Percentiles rank a stretch among this genome's conserved stretches.
These are phyloP conservation scores for Amanita fuliginea DNA, from an alignment of 768 basidiomycete species.

Conservation along the genomic window DNA sequence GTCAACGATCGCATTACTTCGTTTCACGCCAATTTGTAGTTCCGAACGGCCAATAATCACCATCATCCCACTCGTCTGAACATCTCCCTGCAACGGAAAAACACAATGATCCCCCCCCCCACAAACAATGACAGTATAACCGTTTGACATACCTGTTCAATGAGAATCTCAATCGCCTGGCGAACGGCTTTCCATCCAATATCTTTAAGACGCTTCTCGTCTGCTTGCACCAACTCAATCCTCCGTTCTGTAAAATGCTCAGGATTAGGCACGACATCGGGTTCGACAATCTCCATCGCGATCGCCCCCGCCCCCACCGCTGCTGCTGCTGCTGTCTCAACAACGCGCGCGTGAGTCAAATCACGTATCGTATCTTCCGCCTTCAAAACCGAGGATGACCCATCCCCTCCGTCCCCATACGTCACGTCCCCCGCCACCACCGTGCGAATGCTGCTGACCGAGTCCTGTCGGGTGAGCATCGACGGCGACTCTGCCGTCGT, in stretches of 20 bases:
- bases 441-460: slow-evolving; percentile 61
- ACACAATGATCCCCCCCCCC: too few species aligned
- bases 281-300: slow-evolving; percentile 10
- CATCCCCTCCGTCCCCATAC: slow-evolving; percentile 20
- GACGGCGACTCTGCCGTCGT: slow-evolving; percentile 8
- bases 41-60: slow-evolving; percentile 50
- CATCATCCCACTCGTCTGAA: slow-evolving; percentile 73
- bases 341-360: slow-evolving; percentile 13
- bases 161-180: slow-evolving; percentile 47
- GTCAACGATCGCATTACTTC: slow-evolving; percentile 47
- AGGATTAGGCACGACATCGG: slow-evolving; percentile 9
- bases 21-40: slow-evolving; percentile 32
- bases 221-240: slow-evolving; percentile 30
- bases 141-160: slow-evolving; percentile 37
- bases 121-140: too few species aligned
- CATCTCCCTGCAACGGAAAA: slow-evolving; percentile 66
- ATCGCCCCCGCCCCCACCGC: neutral
- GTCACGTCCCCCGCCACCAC: slow-evolving; percentile 47
- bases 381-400: too few species aligned
- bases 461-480: slow-evolving; percentile 30
- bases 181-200: slow-evolving; percentile 46
- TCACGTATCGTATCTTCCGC: slow-evolving; percentile 19
- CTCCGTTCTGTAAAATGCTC: slow-evolving; percentile 24
- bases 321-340: slow-evolving; percentile 17
- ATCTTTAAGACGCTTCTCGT: slow-evolving; percentile 41